phyloP scores from a whole-genome alignment of 2,329 filamentous ascomycete species.

The Aspergillus fumigatiaffinis region DNA sequence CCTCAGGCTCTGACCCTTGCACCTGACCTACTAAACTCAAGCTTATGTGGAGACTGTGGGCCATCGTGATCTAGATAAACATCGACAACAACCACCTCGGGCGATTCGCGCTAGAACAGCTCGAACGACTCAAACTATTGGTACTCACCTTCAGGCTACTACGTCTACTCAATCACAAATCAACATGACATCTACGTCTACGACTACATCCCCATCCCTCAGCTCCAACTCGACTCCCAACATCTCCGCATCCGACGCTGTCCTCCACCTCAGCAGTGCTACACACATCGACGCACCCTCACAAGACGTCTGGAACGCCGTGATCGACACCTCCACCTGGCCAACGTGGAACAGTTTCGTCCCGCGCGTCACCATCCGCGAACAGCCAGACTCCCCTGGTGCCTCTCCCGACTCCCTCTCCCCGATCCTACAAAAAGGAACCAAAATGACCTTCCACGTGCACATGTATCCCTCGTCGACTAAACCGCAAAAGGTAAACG shows the following conservation, averaged over 20 bases:
- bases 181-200: not conserved
- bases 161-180: not conserved
- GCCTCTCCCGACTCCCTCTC: conserved; percentile 16
- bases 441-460: conserved; percentile 43
- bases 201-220: not conserved
- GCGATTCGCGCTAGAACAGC: too few relatives aligned
- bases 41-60: not conserved
- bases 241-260: conserved; percentile 28
- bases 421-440: conserved; percentile 34
- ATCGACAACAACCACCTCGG: not conserved
- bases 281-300: conserved; percentile 40
- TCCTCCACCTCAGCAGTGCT: conserved; percentile 31
- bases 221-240: conserved; percentile 21
- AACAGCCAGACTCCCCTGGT: conserved; percentile 29
- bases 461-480: conserved; percentile 36
- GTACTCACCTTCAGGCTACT: not conserved
- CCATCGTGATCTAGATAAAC: not conserved
- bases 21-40: not conserved
- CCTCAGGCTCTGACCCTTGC: not conserved
- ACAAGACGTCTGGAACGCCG: conserved; percentile 40
- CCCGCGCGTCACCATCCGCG: conserved; percentile 43
- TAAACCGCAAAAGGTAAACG: conserved; percentile 21
- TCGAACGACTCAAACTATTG: not conserved
- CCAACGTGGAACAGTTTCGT: conserved; percentile 47
- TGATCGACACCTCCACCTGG: conserved; percentile 45